These are phyloP conservation scores for Lactarius vividus DNA, from an alignment of 768 basidiomycete genomes.

Conservation along the genomic window DNA sequence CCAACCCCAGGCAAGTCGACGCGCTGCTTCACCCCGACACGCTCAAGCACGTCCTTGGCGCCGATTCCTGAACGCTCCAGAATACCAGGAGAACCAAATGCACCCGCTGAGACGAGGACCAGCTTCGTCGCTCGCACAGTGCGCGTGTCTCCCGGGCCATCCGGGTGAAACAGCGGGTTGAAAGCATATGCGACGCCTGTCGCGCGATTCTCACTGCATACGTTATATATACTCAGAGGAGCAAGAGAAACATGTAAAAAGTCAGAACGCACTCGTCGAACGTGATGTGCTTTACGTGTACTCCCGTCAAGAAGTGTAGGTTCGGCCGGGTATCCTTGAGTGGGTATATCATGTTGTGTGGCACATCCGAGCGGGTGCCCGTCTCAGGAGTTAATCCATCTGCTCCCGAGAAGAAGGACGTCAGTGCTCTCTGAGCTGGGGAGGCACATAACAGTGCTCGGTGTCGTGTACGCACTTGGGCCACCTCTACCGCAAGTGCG, in stretches of 20 bases:
- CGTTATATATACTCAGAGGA: constrained; percentile 3
- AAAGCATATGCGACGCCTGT: constrained; percentile 14
- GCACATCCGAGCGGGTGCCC: constrained; percentile 54
- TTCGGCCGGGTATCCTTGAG: constrained; percentile 36
- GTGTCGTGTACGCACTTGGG: constrained; percentile 40
- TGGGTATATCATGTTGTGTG: constrained; percentile 43
- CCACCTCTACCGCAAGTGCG: constrained; percentile 44
- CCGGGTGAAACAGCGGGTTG: constrained; percentile 22
- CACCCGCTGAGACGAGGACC: constrained; percentile 41
- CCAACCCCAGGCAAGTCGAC: constrained; percentile 45
- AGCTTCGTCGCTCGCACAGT: constrained; percentile 35
- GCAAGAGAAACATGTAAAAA: constrained; percentile 29
- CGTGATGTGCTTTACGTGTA: constrained; percentile 36
- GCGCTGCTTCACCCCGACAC: constrained; percentile 34
- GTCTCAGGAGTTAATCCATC: constrained; percentile 51
- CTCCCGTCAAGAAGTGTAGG: constrained; percentile 35
- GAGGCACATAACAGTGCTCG: not conserved
- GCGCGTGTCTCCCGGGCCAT: constrained; percentile 7
- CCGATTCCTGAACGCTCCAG: constrained; percentile 40
- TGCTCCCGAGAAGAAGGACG: constrained; percentile 28
- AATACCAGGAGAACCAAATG: constrained; percentile 29
- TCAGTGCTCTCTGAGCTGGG: not conserved
- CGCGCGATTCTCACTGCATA: constrained; percentile 29
- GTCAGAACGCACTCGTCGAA: constrained; percentile 33
- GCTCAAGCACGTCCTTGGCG: constrained; percentile 31